Evolutionary conservation across 192 early-diverging fungal species (phyloP).

Genomic region (Coemansia sp.): DNA sequence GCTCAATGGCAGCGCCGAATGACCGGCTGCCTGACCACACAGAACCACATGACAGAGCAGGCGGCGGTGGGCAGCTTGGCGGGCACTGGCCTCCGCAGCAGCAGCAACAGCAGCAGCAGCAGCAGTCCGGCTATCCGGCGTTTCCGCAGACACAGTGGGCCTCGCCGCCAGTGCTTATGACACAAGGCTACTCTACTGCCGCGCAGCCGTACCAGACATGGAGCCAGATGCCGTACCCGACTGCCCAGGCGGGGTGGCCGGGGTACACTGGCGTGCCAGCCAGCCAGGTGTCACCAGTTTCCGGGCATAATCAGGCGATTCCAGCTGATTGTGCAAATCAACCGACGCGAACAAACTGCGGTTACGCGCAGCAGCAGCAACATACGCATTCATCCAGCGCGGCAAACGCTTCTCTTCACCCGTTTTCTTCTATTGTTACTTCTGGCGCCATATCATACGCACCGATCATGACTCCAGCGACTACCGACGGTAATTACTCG

Average conservation of each 20-base stretch:
- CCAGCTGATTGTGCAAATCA: neutral
- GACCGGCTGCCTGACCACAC: neutral
- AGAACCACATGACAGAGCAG: neutral
- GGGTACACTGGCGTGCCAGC: neutral
- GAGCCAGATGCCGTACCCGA: neutral
- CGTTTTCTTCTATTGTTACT: neutral
- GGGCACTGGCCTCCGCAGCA: neutral
- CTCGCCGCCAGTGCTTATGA: neutral
- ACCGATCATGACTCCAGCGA: neutral
- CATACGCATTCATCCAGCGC: neutral
- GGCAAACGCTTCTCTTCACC: neutral
- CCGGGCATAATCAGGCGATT: conserved; percentile 1
- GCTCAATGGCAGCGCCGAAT: conserved; percentile 7
- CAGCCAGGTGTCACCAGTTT: neutral
- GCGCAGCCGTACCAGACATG: neutral
- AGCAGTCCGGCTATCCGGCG: neutral
- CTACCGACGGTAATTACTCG: neutral
- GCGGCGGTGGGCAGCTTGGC: neutral
- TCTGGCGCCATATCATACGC: neutral
- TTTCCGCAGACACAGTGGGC: neutral
- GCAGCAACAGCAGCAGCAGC: no score
- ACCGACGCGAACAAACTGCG: neutral
- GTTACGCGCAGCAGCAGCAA: conserved; percentile 7
- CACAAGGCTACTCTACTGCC: neutral
- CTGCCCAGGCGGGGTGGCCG: neutral